phyloP scores from a whole-genome alignment of 164 flowering plant species.

The Nymphaea colorata region DNA sequence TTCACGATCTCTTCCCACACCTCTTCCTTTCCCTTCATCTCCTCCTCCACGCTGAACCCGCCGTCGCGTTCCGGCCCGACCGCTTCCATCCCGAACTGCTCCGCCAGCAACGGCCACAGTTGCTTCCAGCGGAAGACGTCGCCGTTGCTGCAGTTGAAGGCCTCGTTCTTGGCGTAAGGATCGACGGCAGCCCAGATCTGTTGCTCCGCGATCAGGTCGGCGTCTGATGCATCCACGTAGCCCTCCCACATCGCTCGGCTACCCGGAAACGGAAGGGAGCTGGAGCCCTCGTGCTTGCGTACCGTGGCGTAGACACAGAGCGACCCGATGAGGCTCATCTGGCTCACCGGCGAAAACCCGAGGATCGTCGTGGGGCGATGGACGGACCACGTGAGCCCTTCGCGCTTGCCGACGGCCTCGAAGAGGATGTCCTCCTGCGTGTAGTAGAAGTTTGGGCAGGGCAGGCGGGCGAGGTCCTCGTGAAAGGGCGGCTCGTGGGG shows the following conservation, averaged over 20 bases:
- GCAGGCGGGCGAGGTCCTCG: slow-evolving; percentile 58
- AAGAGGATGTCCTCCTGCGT: slow-evolving; percentile 49
- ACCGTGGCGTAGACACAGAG: slow-evolving; percentile 70
- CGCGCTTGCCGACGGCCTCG: slow-evolving; percentile 36
- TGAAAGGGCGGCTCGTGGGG: slow-evolving; percentile 53
- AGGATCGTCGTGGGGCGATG: slow-evolving; percentile 48
- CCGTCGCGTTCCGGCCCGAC: slow-evolving; percentile 30
- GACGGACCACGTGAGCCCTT: slow-evolving; percentile 56
- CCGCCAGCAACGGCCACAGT: slow-evolving; percentile 62
- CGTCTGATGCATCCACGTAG: slow-evolving; percentile 46
- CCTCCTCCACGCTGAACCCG: slow-evolving; percentile 31
- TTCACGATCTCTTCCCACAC: slow-evolving; percentile 77
- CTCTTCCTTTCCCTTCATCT: slow-evolving; percentile 49
- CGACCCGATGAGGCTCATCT: slow-evolving; percentile 56
- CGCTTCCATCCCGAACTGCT: slow-evolving; percentile 50
- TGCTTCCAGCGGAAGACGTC: slow-evolving; percentile 87
- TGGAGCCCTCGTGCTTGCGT: slow-evolving; percentile 47
- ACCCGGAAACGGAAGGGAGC: slow-evolving; percentile 53
- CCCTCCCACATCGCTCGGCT: slow-evolving; percentile 42
- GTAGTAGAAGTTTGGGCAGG: slow-evolving; percentile 50
- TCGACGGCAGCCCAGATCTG: slow-evolving; percentile 86
- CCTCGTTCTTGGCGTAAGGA: slow-evolving; percentile 62
- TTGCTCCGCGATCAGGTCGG: slow-evolving; percentile 78
- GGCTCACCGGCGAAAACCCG: slow-evolving; percentile 67
- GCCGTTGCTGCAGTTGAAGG: slow-evolving; percentile 66